Evolutionary conservation across 2,329 filamentous ascomycete species (phyloP).

Genomic region (Cytospora chrysosperma): DNA sequence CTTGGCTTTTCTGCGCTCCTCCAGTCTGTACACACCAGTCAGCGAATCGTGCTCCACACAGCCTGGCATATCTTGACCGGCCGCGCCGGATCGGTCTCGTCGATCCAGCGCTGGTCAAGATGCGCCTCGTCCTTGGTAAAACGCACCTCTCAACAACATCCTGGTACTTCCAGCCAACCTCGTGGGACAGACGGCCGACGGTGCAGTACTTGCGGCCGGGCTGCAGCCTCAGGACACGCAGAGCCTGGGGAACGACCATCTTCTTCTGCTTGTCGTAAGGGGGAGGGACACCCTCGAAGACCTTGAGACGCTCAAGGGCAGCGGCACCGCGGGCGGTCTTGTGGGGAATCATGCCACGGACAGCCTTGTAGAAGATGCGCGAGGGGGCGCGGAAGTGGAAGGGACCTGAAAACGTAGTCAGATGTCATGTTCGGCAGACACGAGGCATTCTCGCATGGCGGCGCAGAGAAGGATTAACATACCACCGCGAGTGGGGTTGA

Average conservation of each 20-base stretch:
- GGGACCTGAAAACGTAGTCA: constrained; percentile 64
- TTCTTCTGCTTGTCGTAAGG: constrained; percentile 99
- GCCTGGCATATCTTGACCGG: constrained; percentile 23
- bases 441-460: constrained; percentile 25
- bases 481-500: constrained; percentile 98
- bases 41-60: constrained; percentile 14
- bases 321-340: constrained; percentile 98
- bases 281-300: constrained; percentile 98
- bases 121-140: not conserved
- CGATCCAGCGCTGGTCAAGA: not conserved
- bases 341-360: constrained; percentile 99
- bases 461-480: constrained; percentile 42
- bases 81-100: not conserved
- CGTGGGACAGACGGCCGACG: constrained; percentile 94
- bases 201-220: constrained; percentile 99
- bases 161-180: constrained; percentile 99
- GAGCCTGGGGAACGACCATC: constrained; percentile 97
- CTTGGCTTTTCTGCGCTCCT: constrained; percentile 99
- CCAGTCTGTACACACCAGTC: constrained; percentile 64
- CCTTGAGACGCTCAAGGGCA: constrained; percentile 97
- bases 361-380: constrained; percentile 99
- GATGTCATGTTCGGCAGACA: constrained; percentile 42
- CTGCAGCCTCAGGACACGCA: constrained; percentile 94
- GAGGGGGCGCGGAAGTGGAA: constrained; percentile 99
- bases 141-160: constrained; percentile 96